Conservation (phyloP, 257 asterid species). For the Capsicum pubescens region DNA sequence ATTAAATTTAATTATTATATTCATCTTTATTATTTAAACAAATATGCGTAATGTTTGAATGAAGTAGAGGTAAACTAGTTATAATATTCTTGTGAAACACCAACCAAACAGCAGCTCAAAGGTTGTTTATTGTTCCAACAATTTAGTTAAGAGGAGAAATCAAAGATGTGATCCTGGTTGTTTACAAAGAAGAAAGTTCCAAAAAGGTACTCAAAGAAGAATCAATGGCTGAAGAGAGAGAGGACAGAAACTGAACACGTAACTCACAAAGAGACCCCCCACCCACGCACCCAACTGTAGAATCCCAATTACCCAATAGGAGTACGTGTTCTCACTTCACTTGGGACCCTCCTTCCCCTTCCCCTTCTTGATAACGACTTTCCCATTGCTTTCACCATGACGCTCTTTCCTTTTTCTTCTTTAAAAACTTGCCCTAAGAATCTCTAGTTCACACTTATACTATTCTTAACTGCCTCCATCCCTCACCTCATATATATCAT, state of each 20-base stretch:
- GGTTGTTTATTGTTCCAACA: neutral
- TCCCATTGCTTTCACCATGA: neutral
- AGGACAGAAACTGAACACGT: conserved; percentile 19
- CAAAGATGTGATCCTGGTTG: neutral
- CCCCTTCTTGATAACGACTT: neutral
- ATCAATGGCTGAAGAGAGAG: neutral
- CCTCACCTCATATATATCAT: neutral
- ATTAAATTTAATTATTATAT: no score
- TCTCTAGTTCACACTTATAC: neutral
- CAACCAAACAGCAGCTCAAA: neutral
- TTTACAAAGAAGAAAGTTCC: neutral
- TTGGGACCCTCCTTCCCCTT: neutral
- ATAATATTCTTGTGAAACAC: no score
- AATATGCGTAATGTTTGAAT: no score
- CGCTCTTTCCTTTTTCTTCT: neutral
- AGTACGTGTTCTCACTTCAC: conserved; percentile 12
- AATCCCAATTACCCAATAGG: conserved; percentile 25
- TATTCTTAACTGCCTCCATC: neutral
- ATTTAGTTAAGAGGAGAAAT: neutral
- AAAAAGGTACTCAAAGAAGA: neutral
- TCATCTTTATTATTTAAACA: no score
- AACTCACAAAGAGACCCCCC: conserved; percentile 6
- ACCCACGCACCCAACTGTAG: no score
- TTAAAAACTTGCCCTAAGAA: conserved; percentile 3
- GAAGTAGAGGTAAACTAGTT: no score